These are phyloP conservation scores for Tuber indicum DNA, from an alignment of 495 filamentous ascomycete species.

Conservation along the genomic window DNA sequence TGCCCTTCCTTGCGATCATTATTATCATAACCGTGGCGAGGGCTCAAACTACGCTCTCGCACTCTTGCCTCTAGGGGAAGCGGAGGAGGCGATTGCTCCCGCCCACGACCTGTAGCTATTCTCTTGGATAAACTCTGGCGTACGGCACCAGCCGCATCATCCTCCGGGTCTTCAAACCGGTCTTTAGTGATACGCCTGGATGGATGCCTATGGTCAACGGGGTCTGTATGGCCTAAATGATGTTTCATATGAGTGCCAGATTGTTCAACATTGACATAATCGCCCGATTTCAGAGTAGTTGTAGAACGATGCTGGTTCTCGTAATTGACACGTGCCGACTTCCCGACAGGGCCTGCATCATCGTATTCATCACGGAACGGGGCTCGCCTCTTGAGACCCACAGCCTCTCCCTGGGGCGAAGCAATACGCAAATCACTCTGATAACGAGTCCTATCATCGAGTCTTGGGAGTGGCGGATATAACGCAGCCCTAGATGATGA, in stretches of 20 bases:
- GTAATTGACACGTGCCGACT: conserved; percentile 31
- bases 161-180: conserved; percentile 36
- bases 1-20: conserved; percentile 31
- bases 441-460: conserved; percentile 35
- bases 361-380: conserved; percentile 38
- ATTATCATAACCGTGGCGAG: conserved; percentile 32
- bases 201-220: conserved; percentile 34
- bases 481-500: conserved; percentile 34
- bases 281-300: conserved; percentile 26
- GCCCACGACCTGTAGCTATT: conserved; percentile 35
- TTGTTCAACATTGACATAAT: conserved; percentile 36
- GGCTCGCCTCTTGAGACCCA: conserved; percentile 37
- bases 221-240: conserved; percentile 34
- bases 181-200: conserved; percentile 33
- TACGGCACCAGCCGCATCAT: conserved; percentile 34
- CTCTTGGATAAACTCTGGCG: conserved; percentile 38
- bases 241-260: conserved; percentile 32
- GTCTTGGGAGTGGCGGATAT: conserved; percentile 34
- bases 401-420: conserved; percentile 30
- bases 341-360: conserved; percentile 34
- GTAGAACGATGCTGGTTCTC: conserved; percentile 23
- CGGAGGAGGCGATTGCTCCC: conserved; percentile 32
- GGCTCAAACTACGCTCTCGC: conserved; percentile 28
- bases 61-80: conserved; percentile 30
- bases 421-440: conserved; percentile 27